Base-by-base conservation (phyloP, 768 basidiomycete genomes). In the Lentinula raphanica region DNA sequence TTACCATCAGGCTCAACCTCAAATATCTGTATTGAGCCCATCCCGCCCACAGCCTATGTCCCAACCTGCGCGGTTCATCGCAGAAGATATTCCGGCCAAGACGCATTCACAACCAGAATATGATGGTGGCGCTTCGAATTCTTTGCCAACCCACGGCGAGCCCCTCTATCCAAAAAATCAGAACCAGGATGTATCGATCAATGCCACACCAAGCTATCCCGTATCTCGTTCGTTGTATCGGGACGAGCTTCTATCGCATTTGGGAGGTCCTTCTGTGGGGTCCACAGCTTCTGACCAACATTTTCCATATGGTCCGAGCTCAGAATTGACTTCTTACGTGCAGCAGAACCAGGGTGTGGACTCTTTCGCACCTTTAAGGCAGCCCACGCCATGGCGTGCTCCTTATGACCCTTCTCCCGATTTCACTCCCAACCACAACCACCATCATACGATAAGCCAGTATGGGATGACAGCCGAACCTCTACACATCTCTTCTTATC, bases 221-320 rank as follows among this genome's bases (percentile, higher is more conserved):
- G 13, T 42, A 19, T 25, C 35, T 31, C 54, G 19, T 13, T 55
- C 54, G 11, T 15, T 44, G 6, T 55, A 55, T 21, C 35, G 54
- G 38, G 39, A 55, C 27, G 54, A 55, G 25, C n/a, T 40, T 13
- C 25, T 55, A 12, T 55, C 54, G 13, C 54, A 55, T n/a, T 36
- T 39, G 25, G 51, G 36, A 27, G 29, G 25, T 6, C 51, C 51
- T 3, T 31, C 50, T 7, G 13, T 39, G 12, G 36, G 23, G 32
- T 49, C 48, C 21, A 49, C 48, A 5, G 28, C 46, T 4, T 48
- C 46, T 48, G 46, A 48, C 29, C 46, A 48, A 5, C 46, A 29
- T 29, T 48, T 29, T n/a, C 28, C 25, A 8, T 28, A 48, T 13
- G 46, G 5, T 28, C 46, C 46, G n/a, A 48, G 46, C 46, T 48